phyloP scores from a whole-genome alignment of 495 filamentous ascomycete genomes.

The Hypoxylon lenormandii region DNA sequence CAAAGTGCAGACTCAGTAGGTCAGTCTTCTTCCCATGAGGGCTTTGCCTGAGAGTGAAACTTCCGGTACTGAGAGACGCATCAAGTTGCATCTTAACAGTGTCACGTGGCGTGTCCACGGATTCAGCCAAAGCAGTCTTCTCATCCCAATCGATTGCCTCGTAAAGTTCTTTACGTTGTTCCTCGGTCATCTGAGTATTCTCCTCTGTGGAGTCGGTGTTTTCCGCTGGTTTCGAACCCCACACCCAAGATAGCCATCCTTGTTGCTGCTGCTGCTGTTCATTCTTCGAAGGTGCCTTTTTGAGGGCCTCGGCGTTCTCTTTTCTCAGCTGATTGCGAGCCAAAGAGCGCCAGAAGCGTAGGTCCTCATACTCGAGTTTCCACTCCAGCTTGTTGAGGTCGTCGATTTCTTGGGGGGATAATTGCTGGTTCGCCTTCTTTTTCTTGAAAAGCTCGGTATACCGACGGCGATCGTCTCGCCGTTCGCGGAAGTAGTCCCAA shows the following conservation, averaged over 20 bases:
- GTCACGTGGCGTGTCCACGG: conserved; percentile 88
- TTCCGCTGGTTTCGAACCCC: conserved; percentile 77
- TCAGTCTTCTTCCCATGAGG: conserved; percentile 83
- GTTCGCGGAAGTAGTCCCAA: conserved; percentile 92
- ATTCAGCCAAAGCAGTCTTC: conserved; percentile 86
- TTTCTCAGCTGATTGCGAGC: conserved; percentile 94
- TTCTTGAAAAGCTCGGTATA: conserved; percentile 98
- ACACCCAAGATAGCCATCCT: conserved; percentile 88
- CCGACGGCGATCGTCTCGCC: conserved; percentile 85
- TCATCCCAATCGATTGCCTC: conserved; percentile 98
- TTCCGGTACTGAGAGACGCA: conserved; percentile 87
- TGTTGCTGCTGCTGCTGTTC: conserved; percentile 67
- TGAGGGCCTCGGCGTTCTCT: conserved; percentile 83
- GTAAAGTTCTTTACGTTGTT: conserved; percentile 95
- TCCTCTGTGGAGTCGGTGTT: conserved; percentile 69
- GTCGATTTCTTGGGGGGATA: conserved; percentile 74
- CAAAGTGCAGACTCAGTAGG: conserved; percentile 89
- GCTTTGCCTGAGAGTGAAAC: conserved; percentile 89
- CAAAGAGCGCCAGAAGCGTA: conserved; percentile 94
- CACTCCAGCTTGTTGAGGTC: conserved; percentile 81
- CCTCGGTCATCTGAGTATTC: conserved; percentile 85
- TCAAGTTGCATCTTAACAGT: conserved; percentile 92
- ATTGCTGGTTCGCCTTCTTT: conserved; percentile 79
- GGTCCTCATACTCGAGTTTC: conserved; percentile 93
- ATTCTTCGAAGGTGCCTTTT: conserved; percentile 56